Base-by-base conservation (phyloP, 2,329 filamentous ascomycete species). In the Proliferodiscus dingleyae region DNA sequence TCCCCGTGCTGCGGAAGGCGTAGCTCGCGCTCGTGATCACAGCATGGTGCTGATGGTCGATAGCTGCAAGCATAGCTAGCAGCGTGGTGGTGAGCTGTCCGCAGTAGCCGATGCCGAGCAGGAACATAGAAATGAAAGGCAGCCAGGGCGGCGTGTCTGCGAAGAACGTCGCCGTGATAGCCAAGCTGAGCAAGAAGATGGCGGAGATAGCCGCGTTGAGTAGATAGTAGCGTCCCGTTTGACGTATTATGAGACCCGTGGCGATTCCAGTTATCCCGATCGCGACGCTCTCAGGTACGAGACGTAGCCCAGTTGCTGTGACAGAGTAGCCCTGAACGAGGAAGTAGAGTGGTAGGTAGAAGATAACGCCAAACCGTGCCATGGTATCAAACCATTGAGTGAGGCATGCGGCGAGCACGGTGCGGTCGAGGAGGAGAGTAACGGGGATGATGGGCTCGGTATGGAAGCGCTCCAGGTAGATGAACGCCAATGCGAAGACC, bases 1-100 rank as follows among this genome's bases (percentile, higher is more conserved):
- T 71, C 8, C 85, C 87, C 1, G 89, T 71, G 2, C 81, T 83
- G 32, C 86, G 80, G 70, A 90, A 89, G 15, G 89, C 76, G 64
- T 89, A 90, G 13, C 80, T 85, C 62, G 84, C 88, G 8, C 86
- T 85, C 16, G 86, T 84, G 3, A 81, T 83, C 1, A 89, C 76
- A 2, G 87, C 85, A 49, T 85, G 81, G 53, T 90, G 84, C 39
- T 80, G 72, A 5, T 71, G 69, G 1, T 75, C 67, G 0, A 83
- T 77, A 56, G 88, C 87, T 23, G 85, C 78, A 50, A 89, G 76
- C 37, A 89, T 68, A 1, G 75, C 83, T 33, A 88, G 80, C 18
- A 89, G 72, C 0, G 81, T 81, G 0, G 81, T 83, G 0, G 84
- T 88, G 33, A 87, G 77, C 9, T 79, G 83, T 57, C 75, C 72